phyloP scores from a whole-genome alignment of 352 stramenopile genomes.

The Globisporangium nunn region DNA sequence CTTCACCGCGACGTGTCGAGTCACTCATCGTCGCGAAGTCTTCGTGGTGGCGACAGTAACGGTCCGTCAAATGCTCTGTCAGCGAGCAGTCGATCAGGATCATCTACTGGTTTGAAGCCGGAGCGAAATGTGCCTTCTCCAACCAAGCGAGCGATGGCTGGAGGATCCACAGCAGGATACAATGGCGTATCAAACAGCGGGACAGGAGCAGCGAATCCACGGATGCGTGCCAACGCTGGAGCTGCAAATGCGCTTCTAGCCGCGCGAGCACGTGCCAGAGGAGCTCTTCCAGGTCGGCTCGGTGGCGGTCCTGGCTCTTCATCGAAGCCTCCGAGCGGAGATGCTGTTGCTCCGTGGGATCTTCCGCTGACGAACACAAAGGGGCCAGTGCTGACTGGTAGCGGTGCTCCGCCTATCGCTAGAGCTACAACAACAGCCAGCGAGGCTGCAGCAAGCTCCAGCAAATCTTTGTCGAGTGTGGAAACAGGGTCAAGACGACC shows the following conservation, averaged over 20 bases:
- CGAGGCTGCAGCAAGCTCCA: not conserved
- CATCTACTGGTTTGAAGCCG: constrained; percentile 15
- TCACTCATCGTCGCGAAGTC: constrained; percentile 36
- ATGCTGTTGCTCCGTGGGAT: constrained; percentile 68
- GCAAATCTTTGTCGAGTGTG: not conserved
- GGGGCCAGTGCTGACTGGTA: constrained; percentile 12
- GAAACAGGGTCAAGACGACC: constrained; percentile 3
- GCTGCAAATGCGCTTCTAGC: constrained; percentile 69
- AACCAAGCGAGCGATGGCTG: constrained; percentile 30
- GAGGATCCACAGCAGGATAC: constrained; percentile 16
- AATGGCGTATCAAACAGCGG: constrained; percentile 15
- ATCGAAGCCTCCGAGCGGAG: constrained; percentile 19
- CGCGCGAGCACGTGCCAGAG: constrained; percentile 54
- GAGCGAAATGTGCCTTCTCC: constrained; percentile 40
- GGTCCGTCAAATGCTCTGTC: constrained; percentile 5
- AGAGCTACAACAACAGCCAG: not conserved
- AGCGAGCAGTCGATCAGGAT: constrained; percentile 6
- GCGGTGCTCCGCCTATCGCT: constrained; percentile 3
- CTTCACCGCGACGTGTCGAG: constrained; percentile 40
- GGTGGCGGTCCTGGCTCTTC: constrained; percentile 39
- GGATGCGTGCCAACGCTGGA: constrained; percentile 39
- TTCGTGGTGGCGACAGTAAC: constrained; percentile 11
- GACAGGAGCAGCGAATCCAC: constrained; percentile 10
- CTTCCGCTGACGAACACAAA: constrained; percentile 47
- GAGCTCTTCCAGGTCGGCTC: constrained; percentile 39